Evolutionary conservation across 2,329 filamentous ascomycete species (phyloP).

Genomic region (Aureobasidium leucospermi): DNA sequence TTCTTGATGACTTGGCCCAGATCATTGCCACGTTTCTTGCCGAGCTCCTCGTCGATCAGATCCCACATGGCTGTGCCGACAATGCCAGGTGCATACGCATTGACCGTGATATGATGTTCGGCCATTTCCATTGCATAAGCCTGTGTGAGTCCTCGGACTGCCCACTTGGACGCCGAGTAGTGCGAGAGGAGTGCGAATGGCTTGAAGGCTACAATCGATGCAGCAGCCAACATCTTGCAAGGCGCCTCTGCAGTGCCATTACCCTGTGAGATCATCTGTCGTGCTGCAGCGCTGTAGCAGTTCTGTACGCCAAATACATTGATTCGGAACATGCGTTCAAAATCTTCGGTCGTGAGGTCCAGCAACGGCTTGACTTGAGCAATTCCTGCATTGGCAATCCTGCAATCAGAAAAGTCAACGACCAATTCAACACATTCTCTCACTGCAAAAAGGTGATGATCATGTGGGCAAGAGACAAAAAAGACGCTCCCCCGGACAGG

Average conservation of each 20-base stretch:
- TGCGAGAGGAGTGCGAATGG: slow-evolving; percentile 52
- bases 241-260: slow-evolving; percentile 31
- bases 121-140: slow-evolving; percentile 61
- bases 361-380: slow-evolving; percentile 50
- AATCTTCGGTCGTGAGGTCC: slow-evolving; percentile 50
- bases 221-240: slow-evolving; percentile 42
- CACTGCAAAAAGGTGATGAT: not conserved
- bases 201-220: slow-evolving; percentile 52
- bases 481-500: slow-evolving; percentile 8
- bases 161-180: slow-evolving; percentile 60
- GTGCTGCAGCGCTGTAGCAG: slow-evolving; percentile 56
- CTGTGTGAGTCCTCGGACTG: slow-evolving; percentile 59
- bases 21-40: slow-evolving; percentile 42
- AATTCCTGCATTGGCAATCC: slow-evolving; percentile 57
- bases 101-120: slow-evolving; percentile 56
- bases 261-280: slow-evolving; percentile 57
- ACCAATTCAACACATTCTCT: not conserved
- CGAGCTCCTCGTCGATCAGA: slow-evolving; percentile 54
- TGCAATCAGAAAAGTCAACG: slow-evolving; percentile 13
- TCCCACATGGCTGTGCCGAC: slow-evolving; percentile 65
- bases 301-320: slow-evolving; percentile 61
- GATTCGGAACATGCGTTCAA: slow-evolving; percentile 54
- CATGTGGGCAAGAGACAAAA: not conserved
- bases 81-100: slow-evolving; percentile 61
- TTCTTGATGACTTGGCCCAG: slow-evolving; percentile 40